A percentile compares a stretch with the other conserved stretches of the same genome.
phyloP scores from a whole-genome alignment of 2,329 filamentous ascomycete genomes.

The Pleoardoris graminearum region DNA sequence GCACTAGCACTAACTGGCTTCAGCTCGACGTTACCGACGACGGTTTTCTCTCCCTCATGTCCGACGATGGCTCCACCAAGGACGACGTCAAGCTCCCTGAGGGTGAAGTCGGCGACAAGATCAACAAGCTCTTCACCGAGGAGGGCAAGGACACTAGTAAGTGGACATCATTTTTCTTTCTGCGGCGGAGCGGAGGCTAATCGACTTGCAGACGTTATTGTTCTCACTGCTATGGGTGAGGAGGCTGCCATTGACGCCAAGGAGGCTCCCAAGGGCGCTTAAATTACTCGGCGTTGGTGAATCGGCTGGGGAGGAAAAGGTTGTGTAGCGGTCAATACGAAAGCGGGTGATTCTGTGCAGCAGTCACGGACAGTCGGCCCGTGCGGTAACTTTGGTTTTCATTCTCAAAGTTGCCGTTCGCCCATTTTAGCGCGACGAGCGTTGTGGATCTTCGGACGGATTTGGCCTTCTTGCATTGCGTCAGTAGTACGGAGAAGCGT shows the following conservation, averaged over 20 bases:
- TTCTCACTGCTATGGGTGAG: conserved; percentile 96
- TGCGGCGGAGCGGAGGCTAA: conserved; percentile 17
- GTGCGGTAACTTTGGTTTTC: conserved; percentile 35
- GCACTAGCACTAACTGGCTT: conserved; percentile 22
- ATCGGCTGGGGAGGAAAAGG: conserved; percentile 32
- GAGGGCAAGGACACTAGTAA: conserved; percentile 95
- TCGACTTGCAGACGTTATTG: conserved; percentile 72
- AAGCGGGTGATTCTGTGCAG: conserved; percentile 25
- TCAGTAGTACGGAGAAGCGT: conserved; percentile 35
- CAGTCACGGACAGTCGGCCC: conserved; percentile 30
- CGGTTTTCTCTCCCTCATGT: conserved; percentile 92
- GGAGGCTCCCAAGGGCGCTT: conserved; percentile 69
- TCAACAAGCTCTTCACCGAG: conserved; percentile 73
- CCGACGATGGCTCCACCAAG: conserved; percentile 82
- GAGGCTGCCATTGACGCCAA: conserved; percentile 91
- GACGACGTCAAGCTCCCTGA: conserved; percentile 95
- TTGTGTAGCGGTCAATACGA: conserved; percentile 28
- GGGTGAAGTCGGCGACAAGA: conserved; percentile 84
- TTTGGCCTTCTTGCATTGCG: conserved; percentile 46
- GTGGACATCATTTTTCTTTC: conserved; percentile 49
- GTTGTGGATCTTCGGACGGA: conserved; percentile 43
- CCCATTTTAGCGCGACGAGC: conserved; percentile 38
- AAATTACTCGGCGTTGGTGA: conserved; percentile 31
- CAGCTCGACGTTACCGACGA: conserved; percentile 94
- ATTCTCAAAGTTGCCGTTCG: conserved; percentile 31